phyloP scores from a whole-genome alignment of 352 stramenopile species.

The Elongisporangium undulatum region DNA sequence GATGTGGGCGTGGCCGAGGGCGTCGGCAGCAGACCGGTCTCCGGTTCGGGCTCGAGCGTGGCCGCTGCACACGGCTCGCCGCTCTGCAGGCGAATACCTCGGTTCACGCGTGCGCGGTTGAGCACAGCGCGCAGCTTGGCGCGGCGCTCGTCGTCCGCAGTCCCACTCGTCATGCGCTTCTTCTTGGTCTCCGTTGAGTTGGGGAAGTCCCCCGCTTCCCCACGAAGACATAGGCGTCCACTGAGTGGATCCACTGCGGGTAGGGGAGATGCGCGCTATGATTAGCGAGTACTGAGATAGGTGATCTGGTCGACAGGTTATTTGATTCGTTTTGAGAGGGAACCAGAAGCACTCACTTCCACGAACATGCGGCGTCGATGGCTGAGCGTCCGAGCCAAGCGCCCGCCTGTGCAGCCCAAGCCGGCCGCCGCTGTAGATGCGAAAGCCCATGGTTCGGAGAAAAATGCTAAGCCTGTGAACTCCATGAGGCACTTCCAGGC shows the following conservation, averaged over 20 bases:
- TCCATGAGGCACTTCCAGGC: constrained; percentile 52
- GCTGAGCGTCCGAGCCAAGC: neutral
- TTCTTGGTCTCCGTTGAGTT: neutral
- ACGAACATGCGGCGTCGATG: neutral
- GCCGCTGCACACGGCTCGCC: neutral
- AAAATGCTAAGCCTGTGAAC: constrained; percentile 4
- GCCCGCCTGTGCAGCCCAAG: neutral
- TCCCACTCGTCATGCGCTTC: neutral
- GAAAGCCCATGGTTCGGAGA: neutral
- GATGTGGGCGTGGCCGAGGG: constrained; percentile 3
- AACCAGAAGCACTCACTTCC: neutral
- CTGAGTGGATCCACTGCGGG: neutral
- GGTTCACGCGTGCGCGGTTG: constrained; percentile 27
- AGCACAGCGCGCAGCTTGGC: constrained; percentile 33
- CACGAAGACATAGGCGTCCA: neutral
- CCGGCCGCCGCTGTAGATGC: neutral
- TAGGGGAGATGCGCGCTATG: neutral
- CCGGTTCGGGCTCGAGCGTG: constrained; percentile 11
- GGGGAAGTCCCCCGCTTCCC: neutral
- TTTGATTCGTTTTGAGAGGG: neutral
- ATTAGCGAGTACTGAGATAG: neutral
- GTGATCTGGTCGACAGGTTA: neutral
- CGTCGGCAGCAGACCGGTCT: constrained; percentile 4
- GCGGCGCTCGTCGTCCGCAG: constrained; percentile 9
- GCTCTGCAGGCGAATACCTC: constrained; percentile 1